phyloP scores from a whole-genome alignment of 2,329 filamentous ascomycete genomes.

The Talaromyces sp. region DNA sequence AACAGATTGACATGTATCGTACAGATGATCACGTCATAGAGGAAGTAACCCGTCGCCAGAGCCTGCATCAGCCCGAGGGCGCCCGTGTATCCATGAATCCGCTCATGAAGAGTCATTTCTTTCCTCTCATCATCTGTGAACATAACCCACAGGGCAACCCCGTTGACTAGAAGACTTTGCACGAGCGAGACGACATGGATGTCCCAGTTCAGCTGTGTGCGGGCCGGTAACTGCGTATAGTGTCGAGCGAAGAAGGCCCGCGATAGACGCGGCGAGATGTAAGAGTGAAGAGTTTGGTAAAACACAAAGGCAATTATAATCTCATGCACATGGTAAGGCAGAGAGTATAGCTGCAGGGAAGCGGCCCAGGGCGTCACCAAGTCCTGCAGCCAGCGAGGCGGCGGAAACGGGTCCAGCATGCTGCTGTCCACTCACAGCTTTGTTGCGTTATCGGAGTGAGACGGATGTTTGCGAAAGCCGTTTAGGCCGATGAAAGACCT shows the following conservation, averaged over 20 bases:
- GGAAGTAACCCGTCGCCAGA: slow-evolving; percentile 58
- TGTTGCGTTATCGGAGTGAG: not conserved
- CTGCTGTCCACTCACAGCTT: slow-evolving; percentile 20
- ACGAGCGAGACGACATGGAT: slow-evolving; percentile 60
- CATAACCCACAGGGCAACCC: slow-evolving; percentile 54
- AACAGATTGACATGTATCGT: slow-evolving; percentile 52
- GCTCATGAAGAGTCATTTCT: slow-evolving; percentile 47
- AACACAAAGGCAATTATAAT: slow-evolving; percentile 50
- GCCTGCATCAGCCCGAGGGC: slow-evolving; percentile 54
- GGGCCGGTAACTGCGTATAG: slow-evolving; percentile 49
- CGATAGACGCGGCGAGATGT: slow-evolving; percentile 53
- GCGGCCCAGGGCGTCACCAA: slow-evolving; percentile 47
- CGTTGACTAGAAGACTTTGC: slow-evolving; percentile 54
- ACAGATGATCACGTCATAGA: slow-evolving; percentile 59
- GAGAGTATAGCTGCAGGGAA: slow-evolving; percentile 48
- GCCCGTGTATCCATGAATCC: slow-evolving; percentile 59
- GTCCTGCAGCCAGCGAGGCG: slow-evolving; percentile 48
- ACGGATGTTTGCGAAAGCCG: too few species aligned
- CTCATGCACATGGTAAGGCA: slow-evolving; percentile 59
- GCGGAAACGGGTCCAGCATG: slow-evolving; percentile 43
- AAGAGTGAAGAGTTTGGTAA: slow-evolving; percentile 52
- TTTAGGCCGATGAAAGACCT: not conserved
- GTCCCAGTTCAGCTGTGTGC: slow-evolving; percentile 61
- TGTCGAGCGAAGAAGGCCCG: slow-evolving; percentile 47
- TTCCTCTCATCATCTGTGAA: slow-evolving; percentile 50